phyloP scores from a whole-genome alignment of 345 rosid species.

The Syzygium grande region DNA sequence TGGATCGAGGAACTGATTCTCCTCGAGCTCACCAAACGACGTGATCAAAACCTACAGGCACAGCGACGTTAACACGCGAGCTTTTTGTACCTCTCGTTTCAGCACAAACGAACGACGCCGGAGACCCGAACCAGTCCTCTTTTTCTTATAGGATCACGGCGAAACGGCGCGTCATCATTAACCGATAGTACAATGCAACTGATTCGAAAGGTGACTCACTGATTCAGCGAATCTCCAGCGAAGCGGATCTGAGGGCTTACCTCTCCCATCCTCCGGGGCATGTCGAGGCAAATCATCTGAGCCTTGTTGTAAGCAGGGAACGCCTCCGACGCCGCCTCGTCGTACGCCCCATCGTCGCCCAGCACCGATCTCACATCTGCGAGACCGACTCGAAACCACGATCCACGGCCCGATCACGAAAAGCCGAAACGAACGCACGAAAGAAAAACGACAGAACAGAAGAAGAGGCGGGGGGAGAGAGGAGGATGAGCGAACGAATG shows the following conservation, averaged over 20 bases:
- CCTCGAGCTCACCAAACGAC: conserved; percentile 48
- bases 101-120: not conserved
- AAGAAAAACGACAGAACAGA: not conserved
- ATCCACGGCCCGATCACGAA: conserved; percentile 2
- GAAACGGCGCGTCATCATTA: not conserved
- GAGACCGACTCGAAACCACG: not conserved
- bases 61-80: not conserved
- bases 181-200: not conserved
- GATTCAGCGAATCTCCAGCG: not conserved
- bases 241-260: conserved; percentile 24
- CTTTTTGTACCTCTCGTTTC: not conserved
- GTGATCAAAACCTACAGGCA: conserved; percentile 59
- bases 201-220: not conserved
- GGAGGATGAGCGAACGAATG: too few relatives aligned
- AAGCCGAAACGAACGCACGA: not conserved
- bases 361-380: conserved; percentile 76
- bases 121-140: not conserved
- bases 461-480: not conserved
- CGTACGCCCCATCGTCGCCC: conserved; percentile 53
- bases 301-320: conserved; percentile 81
- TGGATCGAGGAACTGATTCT: conserved; percentile 79
- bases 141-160: not conserved
- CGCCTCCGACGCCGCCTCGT: conserved; percentile 76
- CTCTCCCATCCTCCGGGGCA: conserved; percentile 61
- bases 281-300: conserved; percentile 83